Evolutionary conservation across 225 moss, liverwort and hornwort species (phyloP).

Genomic region (Polytrichum commune): DNA sequence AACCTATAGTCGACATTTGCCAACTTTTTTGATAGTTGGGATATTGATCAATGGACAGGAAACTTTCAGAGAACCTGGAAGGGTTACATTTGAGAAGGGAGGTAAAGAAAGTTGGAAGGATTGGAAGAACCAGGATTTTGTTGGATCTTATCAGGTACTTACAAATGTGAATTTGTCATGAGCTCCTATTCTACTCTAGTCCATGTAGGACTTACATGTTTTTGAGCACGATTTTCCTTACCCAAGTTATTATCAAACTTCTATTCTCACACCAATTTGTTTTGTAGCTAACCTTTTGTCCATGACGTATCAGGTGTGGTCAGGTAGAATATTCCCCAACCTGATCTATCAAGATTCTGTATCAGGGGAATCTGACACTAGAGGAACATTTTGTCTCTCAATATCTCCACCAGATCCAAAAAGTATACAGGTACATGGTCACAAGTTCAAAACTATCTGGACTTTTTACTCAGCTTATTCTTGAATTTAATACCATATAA

Average conservation of each 20-base stretch:
- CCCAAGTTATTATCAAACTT: no score
- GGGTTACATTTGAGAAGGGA: conserved; percentile 37
- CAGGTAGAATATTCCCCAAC: conserved; percentile 68
- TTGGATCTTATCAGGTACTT: conserved; percentile 57
- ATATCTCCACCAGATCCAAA: conserved; percentile 73
- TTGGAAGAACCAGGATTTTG: conserved; percentile 58
- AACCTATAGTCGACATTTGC: no score
- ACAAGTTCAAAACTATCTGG: no score
- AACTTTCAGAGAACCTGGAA: conserved; percentile 42
- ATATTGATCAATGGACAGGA: conserved; percentile 38
- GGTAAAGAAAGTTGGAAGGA: conserved; percentile 19
- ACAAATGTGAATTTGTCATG: neutral
- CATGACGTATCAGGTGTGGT: conserved; percentile 52
- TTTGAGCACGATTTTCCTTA: no score
- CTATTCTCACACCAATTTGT: no score
- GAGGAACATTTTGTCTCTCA: conserved; percentile 79
- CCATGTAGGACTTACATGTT: no score
- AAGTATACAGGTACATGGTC: conserved; percentile 39
- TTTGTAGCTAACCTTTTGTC: no score
- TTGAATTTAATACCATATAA: no score
- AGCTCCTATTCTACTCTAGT: no score
- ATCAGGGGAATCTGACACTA: conserved; percentile 45
- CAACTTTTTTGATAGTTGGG: neutral
- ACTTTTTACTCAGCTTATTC: no score
- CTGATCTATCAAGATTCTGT: conserved; percentile 61